Evolutionary conservation across 495 filamentous ascomycete genomes (phyloP).

Genomic region (Talaromyces wortmannii): DNA sequence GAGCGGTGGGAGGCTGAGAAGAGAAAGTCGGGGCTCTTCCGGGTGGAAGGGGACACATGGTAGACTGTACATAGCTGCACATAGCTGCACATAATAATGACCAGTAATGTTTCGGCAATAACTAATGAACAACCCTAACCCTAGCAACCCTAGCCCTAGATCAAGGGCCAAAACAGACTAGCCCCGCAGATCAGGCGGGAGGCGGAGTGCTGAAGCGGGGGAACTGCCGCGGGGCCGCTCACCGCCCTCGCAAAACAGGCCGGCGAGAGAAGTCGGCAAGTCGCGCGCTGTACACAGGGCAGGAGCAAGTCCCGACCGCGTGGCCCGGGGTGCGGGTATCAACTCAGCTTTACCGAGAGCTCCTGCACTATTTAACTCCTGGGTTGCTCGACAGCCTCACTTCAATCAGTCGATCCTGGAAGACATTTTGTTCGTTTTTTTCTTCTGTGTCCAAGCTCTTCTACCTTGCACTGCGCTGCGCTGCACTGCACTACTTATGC

Average conservation of each 20-base stretch:
- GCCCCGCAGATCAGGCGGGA: neutral
- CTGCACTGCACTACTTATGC: too few relatives aligned
- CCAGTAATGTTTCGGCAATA: too few relatives aligned
- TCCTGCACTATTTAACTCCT: neutral
- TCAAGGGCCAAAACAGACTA: too few relatives aligned
- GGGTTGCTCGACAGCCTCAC: too few relatives aligned
- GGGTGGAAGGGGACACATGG: slow-evolving; percentile 24
- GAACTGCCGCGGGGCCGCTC: neutral
- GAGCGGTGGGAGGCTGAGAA: slow-evolving; percentile 84
- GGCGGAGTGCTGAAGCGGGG: neutral
- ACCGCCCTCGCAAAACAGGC: neutral
- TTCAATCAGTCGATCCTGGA: too few relatives aligned
- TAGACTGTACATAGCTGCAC: neutral
- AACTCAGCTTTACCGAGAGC: neutral
- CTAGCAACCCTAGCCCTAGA: too few relatives aligned
- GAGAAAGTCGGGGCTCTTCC: slow-evolving; percentile 69
- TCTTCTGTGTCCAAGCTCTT: too few relatives aligned
- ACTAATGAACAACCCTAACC: too few relatives aligned
- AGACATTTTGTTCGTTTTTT: too few relatives aligned
- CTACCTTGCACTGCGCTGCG: too few relatives aligned
- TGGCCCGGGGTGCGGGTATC: neutral
- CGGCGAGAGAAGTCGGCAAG: neutral
- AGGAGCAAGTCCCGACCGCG: neutral
- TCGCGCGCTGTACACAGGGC: neutral
- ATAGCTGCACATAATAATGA: neutral